Percentiles rank a stretch among this genome's conserved stretches.
Evolutionary conservation across 2,329 filamentous ascomycete genomes (phyloP).

Genomic region (Hymenotorrendiella dingleyae): DNA sequence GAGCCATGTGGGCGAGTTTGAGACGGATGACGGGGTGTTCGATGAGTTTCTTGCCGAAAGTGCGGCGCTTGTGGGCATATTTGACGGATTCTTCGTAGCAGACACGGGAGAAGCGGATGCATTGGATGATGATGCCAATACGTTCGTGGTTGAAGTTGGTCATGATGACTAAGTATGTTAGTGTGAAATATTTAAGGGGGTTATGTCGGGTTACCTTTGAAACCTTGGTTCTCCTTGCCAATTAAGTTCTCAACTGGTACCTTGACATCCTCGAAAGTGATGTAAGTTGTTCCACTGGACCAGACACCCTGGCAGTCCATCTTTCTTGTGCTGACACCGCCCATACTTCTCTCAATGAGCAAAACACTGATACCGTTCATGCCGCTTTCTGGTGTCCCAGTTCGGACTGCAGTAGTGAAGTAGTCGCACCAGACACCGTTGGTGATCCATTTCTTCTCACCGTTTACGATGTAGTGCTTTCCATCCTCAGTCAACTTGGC

Average conservation of each 20-base stretch:
- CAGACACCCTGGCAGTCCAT: constrained; percentile 99
- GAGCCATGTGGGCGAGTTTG: constrained; percentile 97
- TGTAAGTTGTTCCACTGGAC: constrained; percentile 91
- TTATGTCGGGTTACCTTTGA: constrained; percentile 55
- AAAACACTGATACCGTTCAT: constrained; percentile 92
- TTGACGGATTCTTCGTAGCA: constrained; percentile 96
- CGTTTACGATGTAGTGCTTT: constrained; percentile 99
- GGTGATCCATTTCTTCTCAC: constrained; percentile 99
- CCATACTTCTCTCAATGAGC: constrained; percentile 78
- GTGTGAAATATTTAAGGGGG: constrained; percentile 1
- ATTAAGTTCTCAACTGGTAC: constrained; percentile 98
- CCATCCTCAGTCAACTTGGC: constrained; percentile 91
- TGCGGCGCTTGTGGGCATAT: constrained; percentile 94
- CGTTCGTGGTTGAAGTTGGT: constrained; percentile 99
- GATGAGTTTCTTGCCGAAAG: constrained; percentile 94
- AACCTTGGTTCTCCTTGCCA: constrained; percentile 96
- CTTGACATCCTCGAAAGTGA: constrained; percentile 98
- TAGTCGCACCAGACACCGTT: constrained; percentile 97
- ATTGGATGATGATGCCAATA: constrained; percentile 98
- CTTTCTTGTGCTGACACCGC: constrained; percentile 83
- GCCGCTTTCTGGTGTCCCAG: constrained; percentile 61
- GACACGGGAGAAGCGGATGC: constrained; percentile 87
- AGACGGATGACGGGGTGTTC: constrained; percentile 95
- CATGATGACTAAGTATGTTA: constrained; percentile 69
- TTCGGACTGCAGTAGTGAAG: constrained; percentile 94